Conservation (phyloP, 192 early-diverging fungal species). For the Podila epigama region DNA sequence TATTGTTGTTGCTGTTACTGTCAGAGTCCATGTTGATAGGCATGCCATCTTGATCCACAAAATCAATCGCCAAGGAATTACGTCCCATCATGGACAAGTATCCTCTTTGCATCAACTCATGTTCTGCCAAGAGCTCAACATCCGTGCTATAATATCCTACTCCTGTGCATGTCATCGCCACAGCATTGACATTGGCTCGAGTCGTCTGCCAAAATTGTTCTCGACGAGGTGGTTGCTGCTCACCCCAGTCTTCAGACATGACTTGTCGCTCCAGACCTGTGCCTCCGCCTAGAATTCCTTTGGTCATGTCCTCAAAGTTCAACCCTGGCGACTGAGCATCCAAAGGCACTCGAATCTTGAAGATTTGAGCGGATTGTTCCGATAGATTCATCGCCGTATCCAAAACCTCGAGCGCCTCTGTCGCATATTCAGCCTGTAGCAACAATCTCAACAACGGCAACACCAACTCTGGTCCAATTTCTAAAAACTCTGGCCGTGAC, state of each 20-base stretch:
- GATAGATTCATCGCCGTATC: constrained; percentile 66
- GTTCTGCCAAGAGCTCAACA: constrained; percentile 31
- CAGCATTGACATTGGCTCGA: constrained; percentile 40
- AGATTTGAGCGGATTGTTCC: constrained; percentile 37
- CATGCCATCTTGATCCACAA: constrained; percentile 43
- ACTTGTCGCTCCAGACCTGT: constrained; percentile 41
- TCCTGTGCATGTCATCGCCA: constrained; percentile 27
- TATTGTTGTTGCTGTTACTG: no score
- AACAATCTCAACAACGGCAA: constrained; percentile 69
- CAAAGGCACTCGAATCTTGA: constrained; percentile 40
- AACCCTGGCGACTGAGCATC: constrained; percentile 29
- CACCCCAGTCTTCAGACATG: constrained; percentile 16
- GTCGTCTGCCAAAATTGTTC: constrained; percentile 49
- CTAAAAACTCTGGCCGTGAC: constrained; percentile 41
- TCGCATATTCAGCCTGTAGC: constrained; percentile 67
- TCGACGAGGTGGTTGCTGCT: constrained; percentile 16
- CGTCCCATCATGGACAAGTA: constrained; percentile 1
- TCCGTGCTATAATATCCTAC: constrained; percentile 27
- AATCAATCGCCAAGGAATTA: constrained; percentile 8
- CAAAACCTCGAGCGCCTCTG: constrained; percentile 75
- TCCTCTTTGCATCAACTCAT: constrained; percentile 20
- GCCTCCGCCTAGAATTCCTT: constrained; percentile 41
- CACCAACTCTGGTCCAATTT: constrained; percentile 70
- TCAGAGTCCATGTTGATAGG: constrained; percentile 20
- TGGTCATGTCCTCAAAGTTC: constrained; percentile 51